Evolutionary conservation across 192 early-diverging fungal genomes (phyloP).

Genomic region (Chytriomyces hyalinus): DNA sequence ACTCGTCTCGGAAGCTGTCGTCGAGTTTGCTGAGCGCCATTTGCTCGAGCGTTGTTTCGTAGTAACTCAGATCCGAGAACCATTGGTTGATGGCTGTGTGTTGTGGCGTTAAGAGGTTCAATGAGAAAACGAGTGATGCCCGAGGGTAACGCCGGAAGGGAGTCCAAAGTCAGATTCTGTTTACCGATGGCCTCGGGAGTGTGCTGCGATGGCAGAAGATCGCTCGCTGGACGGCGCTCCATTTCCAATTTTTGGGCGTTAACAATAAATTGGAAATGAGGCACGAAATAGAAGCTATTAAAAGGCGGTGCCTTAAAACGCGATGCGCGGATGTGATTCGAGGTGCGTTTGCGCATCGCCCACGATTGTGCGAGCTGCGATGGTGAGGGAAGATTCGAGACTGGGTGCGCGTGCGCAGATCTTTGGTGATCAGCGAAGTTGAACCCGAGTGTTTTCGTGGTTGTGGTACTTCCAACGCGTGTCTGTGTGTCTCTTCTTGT

Average conservation of each 20-base stretch:
- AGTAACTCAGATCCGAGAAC: constrained; percentile 91
- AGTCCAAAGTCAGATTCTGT: background rate
- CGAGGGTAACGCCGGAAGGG: background rate
- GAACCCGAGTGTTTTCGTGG: no score
- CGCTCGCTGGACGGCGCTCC: constrained; percentile 2
- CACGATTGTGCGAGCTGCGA: no score
- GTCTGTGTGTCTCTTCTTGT: no score
- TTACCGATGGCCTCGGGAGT: constrained; percentile 18
- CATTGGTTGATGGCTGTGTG: constrained; percentile 78
- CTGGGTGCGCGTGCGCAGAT: no score
- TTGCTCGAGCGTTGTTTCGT: constrained; percentile 89
- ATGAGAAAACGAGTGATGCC: background rate
- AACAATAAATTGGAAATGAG: no score
- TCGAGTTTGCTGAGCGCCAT: constrained; percentile 70
- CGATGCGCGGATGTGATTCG: no score
- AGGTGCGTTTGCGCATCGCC: no score
- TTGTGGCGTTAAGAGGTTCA: background rate
- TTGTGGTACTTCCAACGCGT: no score
- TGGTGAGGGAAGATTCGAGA: no score
- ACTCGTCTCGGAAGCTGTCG: constrained; percentile 77
- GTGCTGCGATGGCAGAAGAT: constrained; percentile 6
- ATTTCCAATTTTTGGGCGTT: background rate
- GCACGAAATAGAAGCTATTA: no score
- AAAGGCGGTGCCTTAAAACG: no score
- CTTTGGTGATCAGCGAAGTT: no score